A percentile compares a stretch with the other conserved stretches of the same genome.
These are phyloP conservation scores for Entamoeba invadens DNA, from an alignment of 208 protist species.

Conservation along the genomic window DNA sequence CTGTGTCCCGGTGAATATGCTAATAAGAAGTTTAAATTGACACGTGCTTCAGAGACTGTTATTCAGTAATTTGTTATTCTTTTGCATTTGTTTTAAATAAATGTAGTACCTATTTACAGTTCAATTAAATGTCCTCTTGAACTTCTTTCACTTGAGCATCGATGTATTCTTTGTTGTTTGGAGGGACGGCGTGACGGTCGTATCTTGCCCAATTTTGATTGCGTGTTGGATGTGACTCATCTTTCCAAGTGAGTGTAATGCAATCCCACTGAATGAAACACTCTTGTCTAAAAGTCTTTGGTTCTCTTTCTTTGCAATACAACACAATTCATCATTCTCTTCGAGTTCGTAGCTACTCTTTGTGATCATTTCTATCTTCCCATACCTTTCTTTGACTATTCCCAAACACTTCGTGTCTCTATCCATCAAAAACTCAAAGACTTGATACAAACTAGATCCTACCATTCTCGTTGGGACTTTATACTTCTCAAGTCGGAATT, in stretches of 20 bases:
- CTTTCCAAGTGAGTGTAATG: too few relatives aligned
- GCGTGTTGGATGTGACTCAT: too few relatives aligned
- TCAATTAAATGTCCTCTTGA: too few relatives aligned
- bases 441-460: not conserved
- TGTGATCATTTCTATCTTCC: not conserved
- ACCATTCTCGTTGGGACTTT: not conserved
- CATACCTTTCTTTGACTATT: not conserved
- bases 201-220: too few relatives aligned
- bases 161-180: too few relatives aligned
- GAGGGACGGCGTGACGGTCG: too few relatives aligned
- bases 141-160: too few relatives aligned
- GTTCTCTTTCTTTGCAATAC: not conserved
- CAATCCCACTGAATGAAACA: too few relatives aligned
- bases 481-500: not conserved
- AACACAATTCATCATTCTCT: not conserved
- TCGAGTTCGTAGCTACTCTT: not conserved
- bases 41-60: not conserved
- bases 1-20: not conserved
- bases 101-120: too few relatives aligned
- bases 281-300: too few relatives aligned
- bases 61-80: not conserved
- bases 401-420: not conserved
- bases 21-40: not conserved
- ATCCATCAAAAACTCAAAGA: not conserved
- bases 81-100: too few relatives aligned